These are phyloP conservation scores for Backusella australiensis DNA, from an alignment of 192 early-diverging fungal species.

Conservation along the genomic window DNA sequence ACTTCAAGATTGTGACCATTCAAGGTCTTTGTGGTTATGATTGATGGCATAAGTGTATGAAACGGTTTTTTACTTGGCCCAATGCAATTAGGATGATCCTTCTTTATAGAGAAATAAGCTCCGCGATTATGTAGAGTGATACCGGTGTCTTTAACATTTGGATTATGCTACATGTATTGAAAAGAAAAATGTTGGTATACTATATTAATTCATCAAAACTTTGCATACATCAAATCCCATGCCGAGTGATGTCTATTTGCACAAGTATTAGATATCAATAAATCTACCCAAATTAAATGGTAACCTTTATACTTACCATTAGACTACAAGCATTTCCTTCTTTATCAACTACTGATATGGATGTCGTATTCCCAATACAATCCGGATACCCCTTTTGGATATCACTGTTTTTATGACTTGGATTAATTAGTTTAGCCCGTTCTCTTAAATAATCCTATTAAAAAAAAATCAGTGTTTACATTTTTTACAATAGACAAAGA, in stretches of 20 bases:
- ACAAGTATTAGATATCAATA: neutral
- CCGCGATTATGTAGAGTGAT: slow-evolving; percentile 71
- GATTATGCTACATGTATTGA: slow-evolving; percentile 30
- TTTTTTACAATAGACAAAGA: neutral
- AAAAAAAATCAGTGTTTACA: neutral
- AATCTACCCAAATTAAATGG: neutral
- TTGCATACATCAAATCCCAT: neutral
- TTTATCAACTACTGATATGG: slow-evolving; percentile 67
- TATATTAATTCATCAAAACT: no score
- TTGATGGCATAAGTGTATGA: slow-evolving; percentile 78
- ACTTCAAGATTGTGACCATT: slow-evolving; percentile 37
- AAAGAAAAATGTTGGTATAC: neutral
- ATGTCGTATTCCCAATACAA: slow-evolving; percentile 68
- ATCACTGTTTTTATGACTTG: slow-evolving; percentile 40
- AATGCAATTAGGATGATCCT: slow-evolving; percentile 60
- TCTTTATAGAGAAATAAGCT: slow-evolving; percentile 58
- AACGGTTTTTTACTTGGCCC: slow-evolving; percentile 69
- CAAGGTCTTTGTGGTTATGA: slow-evolving; percentile 46
- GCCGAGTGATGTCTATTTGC: neutral
- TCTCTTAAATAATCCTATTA: slow-evolving; percentile 48
- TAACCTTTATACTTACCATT: slow-evolving; percentile 42
- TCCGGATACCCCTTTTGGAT: slow-evolving; percentile 55
- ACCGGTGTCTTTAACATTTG: slow-evolving; percentile 58
- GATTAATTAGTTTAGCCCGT: slow-evolving; percentile 56
- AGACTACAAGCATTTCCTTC: slow-evolving; percentile 83